Base-by-base conservation (phyloP, 2,329 filamentous ascomycete genomes). In the Capronia epimyces region DNA sequence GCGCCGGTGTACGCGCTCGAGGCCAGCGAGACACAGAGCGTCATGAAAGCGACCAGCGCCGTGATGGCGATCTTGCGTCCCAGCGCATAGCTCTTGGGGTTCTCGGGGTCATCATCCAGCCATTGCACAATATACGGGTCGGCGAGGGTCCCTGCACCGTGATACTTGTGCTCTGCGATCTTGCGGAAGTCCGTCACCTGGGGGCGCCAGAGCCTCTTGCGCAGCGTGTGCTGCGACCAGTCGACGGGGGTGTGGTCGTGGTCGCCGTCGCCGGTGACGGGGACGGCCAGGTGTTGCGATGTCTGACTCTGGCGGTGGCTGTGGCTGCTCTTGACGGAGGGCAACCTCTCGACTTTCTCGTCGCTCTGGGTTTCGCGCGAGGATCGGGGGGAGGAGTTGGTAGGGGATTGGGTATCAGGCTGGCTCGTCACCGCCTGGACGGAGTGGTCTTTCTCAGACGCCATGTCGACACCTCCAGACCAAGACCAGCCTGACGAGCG, bases 1-100 rank as follows among this genome's bases (percentile, higher is more conserved):
- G 78, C 82, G 0, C 81, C 73, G 1, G 81, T 79, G 63, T 83
- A 86, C 2, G 76, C 67, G 5, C 74, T 73, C 46, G 72, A 75
- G 2, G 74, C 73, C 67, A 73, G 75, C 0, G 75, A 75, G 20
- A 73, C 68, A 40, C 59, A 75, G 80, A 83, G 81, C 2, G 80
- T 83, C 3, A 78, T 80, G 42, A 84, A 65, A 1, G 53, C 29
- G 2, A 49, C n/a, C 4, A 52, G 47, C 7, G 69, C 67, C 3
- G 68, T 67, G 3, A 69, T 42, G 42, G 67, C 39, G 68, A 71
- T 72, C 64, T 74, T 74, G 60, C 61, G 66, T 20, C 49, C 32
- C 3, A 43, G 40, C 4, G 62, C 50, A 24, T 67, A 69, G 10
- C 61, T 60, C 60, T 72, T 65, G 2, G 72, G 71, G 44, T 74